Evolutionary conservation across 2,329 filamentous ascomycete species (phyloP), one percentile per base, ranked within the genome.

Genomic region (Pyrenophora graminea): DNA sequence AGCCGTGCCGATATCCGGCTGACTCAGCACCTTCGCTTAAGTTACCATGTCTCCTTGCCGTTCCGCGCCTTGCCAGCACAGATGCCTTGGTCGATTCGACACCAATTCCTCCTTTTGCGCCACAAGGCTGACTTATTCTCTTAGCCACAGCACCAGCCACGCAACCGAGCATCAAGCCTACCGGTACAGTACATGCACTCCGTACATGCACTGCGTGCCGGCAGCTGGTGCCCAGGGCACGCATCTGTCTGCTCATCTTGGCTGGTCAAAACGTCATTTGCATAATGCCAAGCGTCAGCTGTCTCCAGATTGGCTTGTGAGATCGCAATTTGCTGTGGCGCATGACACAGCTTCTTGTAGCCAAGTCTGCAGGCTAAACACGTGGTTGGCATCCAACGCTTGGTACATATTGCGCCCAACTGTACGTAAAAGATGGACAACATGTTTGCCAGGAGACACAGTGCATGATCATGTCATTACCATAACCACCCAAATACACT

Each of bases 121-220:
- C n/a, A n/a, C 10, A n/a, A 9, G 19, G n/a, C 19, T 15, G 15
- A 21, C 13, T 38, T 38, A 47, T 18, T 13, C 38, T 33, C 15
- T 48, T 43, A 55, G 53, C 48, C 48, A 45, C 45, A 23, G 17
- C 34, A 53, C 46, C 45, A 55, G 52, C 55, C 51, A 51, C 56
- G 45, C 23, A 31, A 40, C 23, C 42, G 39, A 53, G 43, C 27
- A 30, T 30, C 27, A 13, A 13, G 25, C 25, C 6, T 30, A 30
- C 15, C 15, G 15, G 15, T 15, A 15, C 15, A 15, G 15, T 15
- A 15, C 15, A 15, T 15, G 15, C 15, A 15, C 15, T 15, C 10
- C 4, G 10, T 13, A 30, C 2, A 13, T 30, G 10, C 27, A 30
- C 27, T 30, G 27, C 27, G 27, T 30, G 2, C 25, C 15, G 15